These are phyloP conservation scores for Fusarium penzigii DNA, from an alignment of 2,329 filamentous ascomycete species.

Conservation along the genomic window DNA sequence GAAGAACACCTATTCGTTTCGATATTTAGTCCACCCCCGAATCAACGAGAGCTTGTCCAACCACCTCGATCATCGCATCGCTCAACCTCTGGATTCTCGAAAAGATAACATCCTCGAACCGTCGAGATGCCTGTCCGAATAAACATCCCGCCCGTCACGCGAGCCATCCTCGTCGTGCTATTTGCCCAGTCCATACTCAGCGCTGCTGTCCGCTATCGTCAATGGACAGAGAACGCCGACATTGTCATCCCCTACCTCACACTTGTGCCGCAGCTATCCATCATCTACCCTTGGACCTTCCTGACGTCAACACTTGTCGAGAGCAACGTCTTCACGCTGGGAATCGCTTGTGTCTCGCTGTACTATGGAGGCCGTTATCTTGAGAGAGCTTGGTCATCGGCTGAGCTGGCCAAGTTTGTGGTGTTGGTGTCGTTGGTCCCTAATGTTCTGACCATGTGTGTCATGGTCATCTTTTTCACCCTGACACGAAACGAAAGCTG, in stretches of 20 bases:
- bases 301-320: conserved; percentile 85
- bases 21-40: no score
- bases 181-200: conserved; percentile 80
- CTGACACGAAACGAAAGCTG: conserved; percentile 67
- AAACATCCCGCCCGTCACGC: conserved; percentile 90
- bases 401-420: conserved; percentile 89
- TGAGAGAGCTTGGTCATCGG: conserved; percentile 91
- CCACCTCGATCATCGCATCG: conserved; percentile 8
- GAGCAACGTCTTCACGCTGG: conserved; percentile 85
- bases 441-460: conserved; percentile 72
- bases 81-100: not conserved
- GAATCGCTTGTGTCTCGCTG: conserved; percentile 74
- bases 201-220: conserved; percentile 72
- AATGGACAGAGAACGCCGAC: conserved; percentile 63
- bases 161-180: conserved; percentile 74
- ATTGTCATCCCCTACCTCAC: conserved; percentile 84
- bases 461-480: conserved; percentile 73
- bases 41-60: no score
- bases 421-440: conserved; percentile 76
- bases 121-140: conserved; percentile 75
- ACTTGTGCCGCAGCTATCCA: conserved; percentile 78
- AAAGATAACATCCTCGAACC: conserved; percentile 4
- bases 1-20: no score
- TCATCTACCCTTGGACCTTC: conserved; percentile 93
- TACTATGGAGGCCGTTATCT: conserved; percentile 94